These are phyloP conservation scores for Botrytis squamosa DNA, from an alignment of 2,329 filamentous ascomycete species.

Conservation along the genomic window DNA sequence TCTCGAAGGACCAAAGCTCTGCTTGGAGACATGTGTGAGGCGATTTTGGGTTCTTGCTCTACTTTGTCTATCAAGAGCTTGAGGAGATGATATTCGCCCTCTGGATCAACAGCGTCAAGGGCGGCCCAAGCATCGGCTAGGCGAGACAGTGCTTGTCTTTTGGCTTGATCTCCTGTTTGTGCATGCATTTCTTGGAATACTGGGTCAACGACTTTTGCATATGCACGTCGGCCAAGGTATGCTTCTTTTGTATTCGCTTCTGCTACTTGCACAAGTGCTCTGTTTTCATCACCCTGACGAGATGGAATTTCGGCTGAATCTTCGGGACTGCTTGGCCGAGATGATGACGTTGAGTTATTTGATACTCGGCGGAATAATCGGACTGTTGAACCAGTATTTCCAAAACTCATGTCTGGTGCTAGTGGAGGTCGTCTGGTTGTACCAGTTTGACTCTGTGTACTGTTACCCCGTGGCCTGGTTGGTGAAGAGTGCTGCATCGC, in stretches of 20 bases:
- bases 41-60: slow-evolving; percentile 65
- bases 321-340: slow-evolving; percentile 29
- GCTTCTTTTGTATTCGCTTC: slow-evolving; percentile 75
- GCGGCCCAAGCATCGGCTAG: slow-evolving; percentile 83
- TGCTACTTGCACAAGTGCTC: slow-evolving; percentile 48
- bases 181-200: slow-evolving; percentile 82
- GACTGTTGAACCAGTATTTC: slow-evolving; percentile 88
- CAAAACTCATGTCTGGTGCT: slow-evolving; percentile 87
- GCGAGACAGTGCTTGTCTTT: slow-evolving; percentile 78
- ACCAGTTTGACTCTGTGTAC: slow-evolving; percentile 33
- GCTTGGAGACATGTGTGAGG: slow-evolving; percentile 36
- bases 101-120: slow-evolving; percentile 83
- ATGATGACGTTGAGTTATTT: slow-evolving; percentile 49
- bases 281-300: slow-evolving; percentile 58
- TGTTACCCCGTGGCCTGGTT: slow-evolving; percentile 35
- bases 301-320: slow-evolving; percentile 30
- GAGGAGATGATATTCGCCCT: slow-evolving; percentile 84
- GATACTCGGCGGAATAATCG: slow-evolving; percentile 89
- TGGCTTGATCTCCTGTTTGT: slow-evolving; percentile 68
- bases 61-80: slow-evolving; percentile 74
- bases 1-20: slow-evolving; percentile 51
- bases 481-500: slow-evolving; percentile 36
- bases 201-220: slow-evolving; percentile 77
- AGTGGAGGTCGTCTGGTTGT: slow-evolving; percentile 66
- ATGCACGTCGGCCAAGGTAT: slow-evolving; percentile 75